These are phyloP conservation scores for Blastocystis sp. DNA, from an alignment of 352 stramenopile species.

Conservation along the genomic window DNA sequence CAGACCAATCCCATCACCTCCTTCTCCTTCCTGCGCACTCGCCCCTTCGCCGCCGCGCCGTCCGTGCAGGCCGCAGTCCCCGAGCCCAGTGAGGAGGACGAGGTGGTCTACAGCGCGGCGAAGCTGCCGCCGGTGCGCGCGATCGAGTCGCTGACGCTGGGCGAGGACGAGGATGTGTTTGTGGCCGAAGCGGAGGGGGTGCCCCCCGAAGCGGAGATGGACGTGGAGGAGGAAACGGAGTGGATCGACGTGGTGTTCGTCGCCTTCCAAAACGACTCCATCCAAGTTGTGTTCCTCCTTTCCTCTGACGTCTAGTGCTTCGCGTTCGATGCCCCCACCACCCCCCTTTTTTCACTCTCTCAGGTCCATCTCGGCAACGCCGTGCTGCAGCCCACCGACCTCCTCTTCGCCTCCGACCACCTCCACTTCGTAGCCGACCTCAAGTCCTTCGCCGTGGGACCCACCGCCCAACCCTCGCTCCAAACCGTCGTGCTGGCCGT, in stretches of 20 bases:
- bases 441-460: neutral
- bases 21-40: neutral
- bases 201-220: neutral
- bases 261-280: constrained; percentile 10
- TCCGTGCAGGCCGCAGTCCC: neutral
- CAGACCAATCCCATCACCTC: neutral
- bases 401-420: neutral
- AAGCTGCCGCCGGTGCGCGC: neutral
- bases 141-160: neutral
- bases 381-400: constrained; percentile 17
- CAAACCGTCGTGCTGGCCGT: neutral
- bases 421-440: neutral
- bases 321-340: neutral
- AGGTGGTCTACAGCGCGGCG: neutral
- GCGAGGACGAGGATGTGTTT: neutral
- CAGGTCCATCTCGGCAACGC: constrained; percentile 51
- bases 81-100: neutral
- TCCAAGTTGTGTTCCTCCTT: neutral
- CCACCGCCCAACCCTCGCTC: neutral
- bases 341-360: constrained; percentile 7
- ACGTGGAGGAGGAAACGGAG: neutral
- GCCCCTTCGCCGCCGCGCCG: neutral
- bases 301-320: neutral
- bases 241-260: neutral
- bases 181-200: neutral